Conservation (phyloP, 2,329 filamentous ascomycete species). For the Ophiostoma sp. region DNA sequence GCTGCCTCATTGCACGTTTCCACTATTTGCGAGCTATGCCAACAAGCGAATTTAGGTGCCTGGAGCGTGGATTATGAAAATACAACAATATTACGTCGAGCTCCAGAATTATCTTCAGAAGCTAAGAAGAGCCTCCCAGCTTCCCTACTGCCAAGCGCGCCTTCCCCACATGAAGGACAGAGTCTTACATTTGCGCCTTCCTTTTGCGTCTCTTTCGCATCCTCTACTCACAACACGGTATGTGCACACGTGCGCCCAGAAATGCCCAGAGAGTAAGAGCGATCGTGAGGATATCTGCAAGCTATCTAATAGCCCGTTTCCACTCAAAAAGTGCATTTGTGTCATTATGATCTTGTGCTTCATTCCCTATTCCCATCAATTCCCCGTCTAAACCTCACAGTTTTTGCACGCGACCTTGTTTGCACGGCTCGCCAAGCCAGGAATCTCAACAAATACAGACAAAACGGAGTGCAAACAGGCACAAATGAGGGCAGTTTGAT, state of each 20-base stretch:
- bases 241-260: slow-evolving; percentile 14
- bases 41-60: neutral
- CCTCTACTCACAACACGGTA: slow-evolving; percentile 19
- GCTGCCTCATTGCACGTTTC: slow-evolving; percentile 12
- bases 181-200: slow-evolving; percentile 8
- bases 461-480: neutral
- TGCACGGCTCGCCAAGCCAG: neutral
- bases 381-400: neutral
- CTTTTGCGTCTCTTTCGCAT: neutral
- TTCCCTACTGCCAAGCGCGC: neutral
- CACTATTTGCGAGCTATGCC: neutral
- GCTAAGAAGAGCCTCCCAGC: neutral
- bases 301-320: neutral
- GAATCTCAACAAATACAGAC: neutral
- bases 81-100: too few species aligned
- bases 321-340: neutral
- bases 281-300: neutral
- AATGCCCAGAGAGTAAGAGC: neutral
- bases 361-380: neutral
- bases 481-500: slow-evolving; percentile 18
- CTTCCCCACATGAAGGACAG: neutral
- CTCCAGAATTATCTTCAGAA: neutral
- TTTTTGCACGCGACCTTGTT: slow-evolving; percentile 3
- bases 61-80: too few species aligned
- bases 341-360: slow-evolving; percentile 1